Base-by-base conservation (phyloP, 148 eudicot genomes). In the Drosera capensis region DNA sequence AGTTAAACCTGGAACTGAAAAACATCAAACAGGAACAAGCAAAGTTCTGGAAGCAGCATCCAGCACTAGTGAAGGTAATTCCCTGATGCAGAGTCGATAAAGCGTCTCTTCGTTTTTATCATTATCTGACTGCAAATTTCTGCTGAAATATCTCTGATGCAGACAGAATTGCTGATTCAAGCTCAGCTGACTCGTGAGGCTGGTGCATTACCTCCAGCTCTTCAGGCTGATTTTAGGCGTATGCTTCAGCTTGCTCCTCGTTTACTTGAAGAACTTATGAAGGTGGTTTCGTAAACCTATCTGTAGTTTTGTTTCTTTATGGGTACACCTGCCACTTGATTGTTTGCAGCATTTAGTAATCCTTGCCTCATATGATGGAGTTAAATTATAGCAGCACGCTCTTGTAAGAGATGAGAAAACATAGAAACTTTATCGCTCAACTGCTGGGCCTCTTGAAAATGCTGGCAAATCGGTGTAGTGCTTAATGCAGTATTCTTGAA, bases 211-310 rank as follows among this genome's bases (percentile, higher is more conserved):
- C 45, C 57, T 23, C 58, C 59, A 47, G 41, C 50, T 31, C 42
- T 60, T 17, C 61, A 23, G 51, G 49, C 48, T 25, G 52, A 55
- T 46, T 45, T 37, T 17, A 48, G 56, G 51, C 52, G 35, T n/a
- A 19, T 66, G 54, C 62, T 66, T 29, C 57, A 60, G 51, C 56
- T 50, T 56, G 57, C 61, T n/a, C 62, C 61, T 25, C 51, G 54
- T 15, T 58, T 67, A 48, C 66, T 67, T 47, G 63, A 64, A 29
- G 68, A 64, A 47, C 23, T 64, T 29, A 64, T 64, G 68, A 64
- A 57, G 68, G 68, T 64, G 8, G 5, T 26, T 9, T 14, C 23
- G n/a, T 24, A 26, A n/a, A 22, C 38, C 3, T 17, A 22, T 24
- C 16, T 38, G 30, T 36, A 20, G 14, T 21, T 37, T 19, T 18